Conservation (phyloP, 2,329 filamentous ascomycete species). For the Fonsecaea multimorphosa region DNA sequence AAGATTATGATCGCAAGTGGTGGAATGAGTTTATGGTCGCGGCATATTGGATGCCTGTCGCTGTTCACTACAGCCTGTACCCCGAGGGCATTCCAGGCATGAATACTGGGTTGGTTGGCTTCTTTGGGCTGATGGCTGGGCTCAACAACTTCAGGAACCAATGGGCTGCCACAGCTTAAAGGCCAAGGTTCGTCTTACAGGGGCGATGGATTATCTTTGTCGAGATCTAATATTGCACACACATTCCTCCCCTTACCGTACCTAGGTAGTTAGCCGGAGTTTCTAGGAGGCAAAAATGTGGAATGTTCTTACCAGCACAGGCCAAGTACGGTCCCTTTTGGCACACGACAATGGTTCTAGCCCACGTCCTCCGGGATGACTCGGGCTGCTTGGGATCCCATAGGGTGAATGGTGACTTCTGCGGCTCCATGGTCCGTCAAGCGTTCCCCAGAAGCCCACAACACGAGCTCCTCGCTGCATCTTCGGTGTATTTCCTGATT, state of each 20-base stretch:
- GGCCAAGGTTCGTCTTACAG: not conserved
- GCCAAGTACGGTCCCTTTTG: too few relatives aligned
- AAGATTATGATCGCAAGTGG: slow-evolving; percentile 41
- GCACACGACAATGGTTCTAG: not conserved
- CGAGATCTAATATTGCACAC: slow-evolving; percentile 3
- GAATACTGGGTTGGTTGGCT: slow-evolving; percentile 61
- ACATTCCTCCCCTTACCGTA: slow-evolving; percentile 6
- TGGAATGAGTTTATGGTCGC: slow-evolving; percentile 41
- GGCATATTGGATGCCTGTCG: slow-evolving; percentile 73
- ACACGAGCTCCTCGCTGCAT: slow-evolving; percentile 1
- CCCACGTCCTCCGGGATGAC: too few relatives aligned
- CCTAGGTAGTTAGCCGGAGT: slow-evolving; percentile 5
- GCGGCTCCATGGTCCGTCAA: not conserved
- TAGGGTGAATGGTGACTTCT: not conserved
- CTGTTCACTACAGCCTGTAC: slow-evolving; percentile 76
- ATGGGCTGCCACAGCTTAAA: slow-evolving; percentile 51
- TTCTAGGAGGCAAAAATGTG: not conserved
- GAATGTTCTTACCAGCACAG: not conserved
- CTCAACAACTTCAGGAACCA: slow-evolving; percentile 52
- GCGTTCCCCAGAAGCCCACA: not conserved
- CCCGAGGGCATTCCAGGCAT: slow-evolving; percentile 67
- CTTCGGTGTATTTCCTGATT: slow-evolving; percentile 15
- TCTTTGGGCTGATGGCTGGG: slow-evolving; percentile 62
- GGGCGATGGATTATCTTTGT: not conserved
- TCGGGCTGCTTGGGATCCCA: too few relatives aligned